These are phyloP conservation scores for Ilex aquifolium DNA, from an alignment of 257 asterid genomes.

Conservation along the genomic window DNA sequence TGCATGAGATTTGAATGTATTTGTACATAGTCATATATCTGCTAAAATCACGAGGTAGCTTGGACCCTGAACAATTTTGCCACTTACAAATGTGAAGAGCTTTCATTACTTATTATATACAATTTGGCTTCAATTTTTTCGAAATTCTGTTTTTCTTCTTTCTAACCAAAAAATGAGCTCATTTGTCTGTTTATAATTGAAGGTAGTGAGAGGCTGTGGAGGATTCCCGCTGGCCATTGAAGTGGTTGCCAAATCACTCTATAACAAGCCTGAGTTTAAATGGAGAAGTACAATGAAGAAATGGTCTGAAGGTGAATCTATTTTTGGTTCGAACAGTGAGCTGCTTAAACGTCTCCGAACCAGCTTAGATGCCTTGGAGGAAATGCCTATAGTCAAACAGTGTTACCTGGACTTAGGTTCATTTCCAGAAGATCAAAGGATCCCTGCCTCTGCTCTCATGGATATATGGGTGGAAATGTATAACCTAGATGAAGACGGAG, in stretches of 20 bases:
- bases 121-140: background rate
- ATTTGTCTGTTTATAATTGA: background rate
- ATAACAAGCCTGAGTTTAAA: conserved; percentile 18
- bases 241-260: conserved; percentile 29
- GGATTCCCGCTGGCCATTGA: conserved; percentile 35
- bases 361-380: conserved; percentile 27
- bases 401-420: conserved; percentile 31
- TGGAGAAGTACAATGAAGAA: conserved; percentile 20
- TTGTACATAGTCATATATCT: too few species aligned
- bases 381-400: conserved; percentile 10
- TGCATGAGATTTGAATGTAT: too few species aligned
- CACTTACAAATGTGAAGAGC: too few species aligned
- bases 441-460: conserved; percentile 24
- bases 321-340: conserved; percentile 14
- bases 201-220: conserved; percentile 29
- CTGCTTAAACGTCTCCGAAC: conserved; percentile 22
- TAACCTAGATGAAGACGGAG: conserved; percentile 25
- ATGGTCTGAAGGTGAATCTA: conserved; percentile 17
- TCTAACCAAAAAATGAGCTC: background rate
- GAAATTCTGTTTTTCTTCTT: background rate
- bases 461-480: conserved; percentile 36
- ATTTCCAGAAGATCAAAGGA: conserved; percentile 35
- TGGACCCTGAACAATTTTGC: too few species aligned
- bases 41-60: too few species aligned
- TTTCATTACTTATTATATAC: too few species aligned